Conservation (phyloP, 2,329 filamentous ascomycete genomes). For the Beauveria sp. region DNA sequence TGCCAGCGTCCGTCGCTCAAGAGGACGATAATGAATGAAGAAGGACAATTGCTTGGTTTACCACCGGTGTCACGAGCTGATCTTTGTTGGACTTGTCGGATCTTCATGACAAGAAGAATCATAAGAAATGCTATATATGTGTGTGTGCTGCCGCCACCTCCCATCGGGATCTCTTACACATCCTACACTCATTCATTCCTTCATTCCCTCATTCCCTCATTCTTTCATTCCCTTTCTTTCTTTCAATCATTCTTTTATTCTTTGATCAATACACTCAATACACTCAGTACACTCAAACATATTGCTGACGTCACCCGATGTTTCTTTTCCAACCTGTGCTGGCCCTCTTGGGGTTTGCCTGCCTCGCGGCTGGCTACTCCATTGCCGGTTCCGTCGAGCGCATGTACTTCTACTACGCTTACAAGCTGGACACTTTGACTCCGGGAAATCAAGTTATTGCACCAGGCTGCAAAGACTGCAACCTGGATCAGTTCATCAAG, state of each 20-base stretch:
- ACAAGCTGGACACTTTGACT: not conserved
- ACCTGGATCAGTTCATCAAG: not conserved
- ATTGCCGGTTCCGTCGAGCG: not conserved
- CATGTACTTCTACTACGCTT: not conserved
- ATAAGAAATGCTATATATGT: not conserved
- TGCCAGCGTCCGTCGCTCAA: not conserved
- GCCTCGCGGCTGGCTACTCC: not conserved
- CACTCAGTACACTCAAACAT: not conserved
- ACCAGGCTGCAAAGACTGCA: not conserved
- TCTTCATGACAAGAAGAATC: no score
- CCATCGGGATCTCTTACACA: not conserved
- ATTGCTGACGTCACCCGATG: not conserved
- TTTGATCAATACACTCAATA: not conserved
- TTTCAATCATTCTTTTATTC: no score
- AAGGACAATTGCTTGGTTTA: not conserved
- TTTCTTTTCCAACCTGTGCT: not conserved
- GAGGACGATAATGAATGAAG: not conserved
- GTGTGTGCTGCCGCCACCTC: not conserved
- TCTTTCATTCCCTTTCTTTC: no score
- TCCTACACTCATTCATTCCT: not conserved
- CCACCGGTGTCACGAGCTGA: no score
- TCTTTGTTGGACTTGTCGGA: not conserved
- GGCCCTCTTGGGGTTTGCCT: not conserved
- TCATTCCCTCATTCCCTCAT: no score
- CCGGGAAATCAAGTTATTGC: not conserved